A percentile compares a stretch with the other conserved stretches of the same genome.
Conservation (phyloP, 306 rosid species). For the Mucuna pruriens region DNA sequence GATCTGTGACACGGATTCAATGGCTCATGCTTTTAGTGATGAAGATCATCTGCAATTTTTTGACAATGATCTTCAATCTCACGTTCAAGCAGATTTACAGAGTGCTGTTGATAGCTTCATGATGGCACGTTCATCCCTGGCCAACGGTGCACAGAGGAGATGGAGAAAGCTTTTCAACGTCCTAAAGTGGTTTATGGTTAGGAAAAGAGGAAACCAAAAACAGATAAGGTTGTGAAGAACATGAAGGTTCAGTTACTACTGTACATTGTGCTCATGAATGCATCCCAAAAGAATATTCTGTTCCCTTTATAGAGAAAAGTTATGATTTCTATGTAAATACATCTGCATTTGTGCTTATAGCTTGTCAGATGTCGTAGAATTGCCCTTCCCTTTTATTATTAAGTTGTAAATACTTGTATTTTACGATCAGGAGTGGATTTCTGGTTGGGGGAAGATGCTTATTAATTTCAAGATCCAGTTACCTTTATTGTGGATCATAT, state of each 20-base stretch:
- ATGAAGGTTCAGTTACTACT: slow-evolving; percentile 21
- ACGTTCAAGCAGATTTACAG: slow-evolving; percentile 62
- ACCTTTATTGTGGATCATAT: slow-evolving; percentile 42
- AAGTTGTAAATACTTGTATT: slow-evolving; percentile 47
- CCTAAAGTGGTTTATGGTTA: slow-evolving; percentile 79
- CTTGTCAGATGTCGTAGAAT: slow-evolving; percentile 40
- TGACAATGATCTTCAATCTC: slow-evolving; percentile 62
- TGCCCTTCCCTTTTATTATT: slow-evolving; percentile 32
- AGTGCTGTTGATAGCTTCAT: slow-evolving; percentile 62
- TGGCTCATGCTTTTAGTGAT: slow-evolving; percentile 62
- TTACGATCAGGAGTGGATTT: slow-evolving; percentile 42
- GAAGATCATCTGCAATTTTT: slow-evolving; percentile 76
- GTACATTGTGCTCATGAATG: slow-evolving; percentile 40
- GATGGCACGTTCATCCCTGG: slow-evolving; percentile 44
- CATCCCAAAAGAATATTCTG: slow-evolving; percentile 44
- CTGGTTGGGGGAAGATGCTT: slow-evolving; percentile 38
- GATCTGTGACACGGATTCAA: slow-evolving; percentile 67
- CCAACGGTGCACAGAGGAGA: slow-evolving; percentile 69
- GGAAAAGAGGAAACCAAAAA: slow-evolving; percentile 42
- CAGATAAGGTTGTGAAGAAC: slow-evolving; percentile 35
- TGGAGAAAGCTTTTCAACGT: slow-evolving; percentile 86
- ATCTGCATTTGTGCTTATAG: slow-evolving; percentile 33
- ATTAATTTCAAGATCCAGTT: slow-evolving; percentile 30
- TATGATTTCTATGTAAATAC: slow-evolving; percentile 58
- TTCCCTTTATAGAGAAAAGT: slow-evolving; percentile 43